Evolutionary conservation across 768 basidiomycete genomes (phyloP), one percentile per base, ranked within the genome.

Genomic region (Termitomyces bulborhizus): DNA sequence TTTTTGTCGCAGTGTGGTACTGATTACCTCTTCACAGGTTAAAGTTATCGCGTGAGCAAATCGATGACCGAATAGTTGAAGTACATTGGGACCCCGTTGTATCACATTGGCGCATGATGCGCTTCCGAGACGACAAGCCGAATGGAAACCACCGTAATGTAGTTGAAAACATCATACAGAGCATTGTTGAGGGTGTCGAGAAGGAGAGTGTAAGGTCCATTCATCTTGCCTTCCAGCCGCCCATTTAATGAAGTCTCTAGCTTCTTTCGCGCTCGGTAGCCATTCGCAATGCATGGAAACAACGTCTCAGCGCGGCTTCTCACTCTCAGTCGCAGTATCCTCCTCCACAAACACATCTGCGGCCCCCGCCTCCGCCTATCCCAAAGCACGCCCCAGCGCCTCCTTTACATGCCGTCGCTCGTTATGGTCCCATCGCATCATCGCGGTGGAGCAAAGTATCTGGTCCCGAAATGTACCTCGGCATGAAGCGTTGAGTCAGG

Each of bases 1-100:
- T 39, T 11, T n/a, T 15, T 15, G 8, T 27, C 11, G 34, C 31
- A 27, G n/a, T 53, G 44, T 39, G 43, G 21, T 42, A 37, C 46
- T 54, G 31, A 49, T 56, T 29, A 41, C 26, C 55, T 21, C 53
- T 12, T 12, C 11, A 16, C 16, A 98, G 96, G 62, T 78, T 96
- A 77, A 98, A 98, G 65, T 70, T 72, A 4, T 80, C 83, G 1
- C 84, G 87, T 6, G 89, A 95, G 65, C 96, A 98, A 68, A 74
- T 86, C 59, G 96, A 99, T 64, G 95, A 98, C 68, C 83, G 96
- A 11, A 81, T 98, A 39, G 86, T 98, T 18, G 97, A 99, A 68
- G 94, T 96, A 16, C 84, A 86, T 60, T 98, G 97, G 96, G 88
- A 96, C 62, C 56, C 78, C 6, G 66, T 60, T n/a, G 62, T 72